Evolutionary conservation across 2,329 filamentous ascomycete species (phyloP).

Genomic region (Talaromyces funiculosus): DNA sequence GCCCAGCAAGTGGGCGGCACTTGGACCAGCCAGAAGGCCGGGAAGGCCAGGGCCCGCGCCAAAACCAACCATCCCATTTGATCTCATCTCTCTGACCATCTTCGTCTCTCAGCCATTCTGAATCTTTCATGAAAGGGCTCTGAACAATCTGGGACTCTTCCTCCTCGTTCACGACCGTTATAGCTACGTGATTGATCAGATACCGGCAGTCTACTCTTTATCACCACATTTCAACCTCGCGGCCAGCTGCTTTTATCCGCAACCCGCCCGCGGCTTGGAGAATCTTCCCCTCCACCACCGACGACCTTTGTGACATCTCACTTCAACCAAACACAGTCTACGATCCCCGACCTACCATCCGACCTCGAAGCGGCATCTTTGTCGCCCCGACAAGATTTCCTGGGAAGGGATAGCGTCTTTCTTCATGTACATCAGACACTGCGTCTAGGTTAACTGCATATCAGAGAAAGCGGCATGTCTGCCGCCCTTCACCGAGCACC

Average conservation of each 20-base stretch:
- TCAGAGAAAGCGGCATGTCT: conserved; percentile 15
- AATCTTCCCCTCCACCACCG: conserved; percentile 13
- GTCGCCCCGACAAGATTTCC: neutral
- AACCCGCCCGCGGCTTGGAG: conserved; percentile 11
- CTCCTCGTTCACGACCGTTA: neutral
- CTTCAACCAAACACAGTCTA: neutral
- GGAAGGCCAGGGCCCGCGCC: conserved; percentile 27
- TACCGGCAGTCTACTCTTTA: neutral
- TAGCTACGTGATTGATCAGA: neutral
- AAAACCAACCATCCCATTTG: conserved; percentile 21
- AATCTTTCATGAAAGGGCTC: neutral
- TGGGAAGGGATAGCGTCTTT: neutral
- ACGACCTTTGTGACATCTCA: conserved; percentile 9
- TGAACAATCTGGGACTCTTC: neutral
- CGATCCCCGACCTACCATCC: neutral
- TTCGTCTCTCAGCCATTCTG: conserved; percentile 15
- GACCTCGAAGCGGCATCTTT: neutral
- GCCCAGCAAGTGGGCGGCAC: conserved; percentile 32
- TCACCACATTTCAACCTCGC: neutral
- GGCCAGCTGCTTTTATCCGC: conserved; percentile 9
- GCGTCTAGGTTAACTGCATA: conserved; percentile 1
- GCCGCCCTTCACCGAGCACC: conserved; percentile 11
- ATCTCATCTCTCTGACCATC: conserved; percentile 22
- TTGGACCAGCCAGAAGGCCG: conserved; percentile 34
- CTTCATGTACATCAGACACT: conserved; percentile 11